These are phyloP conservation scores for Bryoerythrophyllum caledonicum DNA, from an alignment of 225 moss, liverwort and hornwort species.

Conservation along the genomic window DNA sequence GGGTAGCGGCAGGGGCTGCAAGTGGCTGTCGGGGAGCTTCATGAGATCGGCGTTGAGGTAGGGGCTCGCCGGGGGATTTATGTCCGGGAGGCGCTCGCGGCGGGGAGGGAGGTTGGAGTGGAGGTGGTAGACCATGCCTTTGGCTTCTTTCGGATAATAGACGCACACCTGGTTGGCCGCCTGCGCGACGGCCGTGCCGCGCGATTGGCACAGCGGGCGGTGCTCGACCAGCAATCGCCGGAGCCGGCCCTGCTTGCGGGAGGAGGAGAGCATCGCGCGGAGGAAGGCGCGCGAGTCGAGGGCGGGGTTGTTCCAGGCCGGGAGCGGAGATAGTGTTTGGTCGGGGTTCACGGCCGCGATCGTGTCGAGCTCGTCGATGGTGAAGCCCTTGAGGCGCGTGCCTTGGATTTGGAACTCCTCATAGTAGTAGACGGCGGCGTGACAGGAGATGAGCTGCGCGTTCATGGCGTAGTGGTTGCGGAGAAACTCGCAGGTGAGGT, in stretches of 20 bases:
- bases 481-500: slow-evolving; percentile 47
- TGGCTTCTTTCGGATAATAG: slow-evolving; percentile 47
- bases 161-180: slow-evolving; percentile 38
- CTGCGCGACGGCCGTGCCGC: slow-evolving; percentile 45
- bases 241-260: slow-evolving; percentile 37
- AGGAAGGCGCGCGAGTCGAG: slow-evolving; percentile 21
- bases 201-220: slow-evolving; percentile 48
- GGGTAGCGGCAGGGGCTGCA: slow-evolving; percentile 42
- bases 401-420: slow-evolving; percentile 54
- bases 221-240: slow-evolving; percentile 42
- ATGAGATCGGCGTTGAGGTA: slow-evolving; percentile 47
- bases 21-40: slow-evolving; percentile 46
- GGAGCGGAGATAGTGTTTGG: slow-evolving; percentile 22
- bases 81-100: slow-evolving; percentile 41
- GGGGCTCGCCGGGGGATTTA: slow-evolving; percentile 36
- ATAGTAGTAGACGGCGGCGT: slow-evolving; percentile 41
- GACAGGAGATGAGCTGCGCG: slow-evolving; percentile 45
- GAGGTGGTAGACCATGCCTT: slow-evolving; percentile 45
- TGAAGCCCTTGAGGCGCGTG: slow-evolving; percentile 49
- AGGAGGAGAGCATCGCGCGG: slow-evolving; percentile 26
- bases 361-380: slow-evolving; percentile 39
- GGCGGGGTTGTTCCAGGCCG: slow-evolving; percentile 35
- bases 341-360: slow-evolving; percentile 27
- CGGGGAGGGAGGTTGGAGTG: slow-evolving; percentile 2
- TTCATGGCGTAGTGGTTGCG: slow-evolving; percentile 45